These are phyloP conservation scores for Cordyceps farinosa DNA, from an alignment of 2,329 filamentous ascomycete genomes.

Conservation along the genomic window DNA sequence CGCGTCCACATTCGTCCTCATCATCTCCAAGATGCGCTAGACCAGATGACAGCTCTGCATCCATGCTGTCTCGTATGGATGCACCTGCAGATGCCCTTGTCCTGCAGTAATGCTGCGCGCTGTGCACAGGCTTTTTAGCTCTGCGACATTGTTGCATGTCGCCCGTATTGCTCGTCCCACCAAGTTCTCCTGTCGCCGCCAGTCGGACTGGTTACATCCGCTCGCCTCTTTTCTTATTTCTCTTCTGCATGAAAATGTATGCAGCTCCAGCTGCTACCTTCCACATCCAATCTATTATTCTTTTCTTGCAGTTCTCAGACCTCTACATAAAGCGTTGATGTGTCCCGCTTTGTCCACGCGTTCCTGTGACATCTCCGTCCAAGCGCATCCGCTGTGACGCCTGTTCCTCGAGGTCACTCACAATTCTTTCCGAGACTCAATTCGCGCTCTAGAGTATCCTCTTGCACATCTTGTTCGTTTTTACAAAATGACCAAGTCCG, in stretches of 20 bases:
- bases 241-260: not conserved
- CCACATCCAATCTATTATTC: not conserved
- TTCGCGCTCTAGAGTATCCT: not conserved
- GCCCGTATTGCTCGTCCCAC: not conserved
- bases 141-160: not conserved
- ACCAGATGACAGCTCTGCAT: not conserved
- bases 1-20: not conserved
- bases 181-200: not conserved
- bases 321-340: conserved; percentile 2
- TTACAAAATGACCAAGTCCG: conserved; percentile 10
- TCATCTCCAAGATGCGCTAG: not conserved
- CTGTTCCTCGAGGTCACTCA: not conserved
- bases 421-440: not conserved
- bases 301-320: not conserved
- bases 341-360: not conserved
- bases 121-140: not conserved
- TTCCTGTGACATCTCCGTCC: not conserved
- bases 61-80: not conserved
- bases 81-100: not conserved
- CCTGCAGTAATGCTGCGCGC: too few species aligned
- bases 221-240: not conserved
- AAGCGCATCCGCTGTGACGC: conserved; percentile 7
- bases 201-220: not conserved
- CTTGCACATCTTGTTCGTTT: not conserved
- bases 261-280: not conserved